phyloP scores from a whole-genome alignment of 108 stramenopile genomes.

The Cyclotella choctawhatcheeana region DNA sequence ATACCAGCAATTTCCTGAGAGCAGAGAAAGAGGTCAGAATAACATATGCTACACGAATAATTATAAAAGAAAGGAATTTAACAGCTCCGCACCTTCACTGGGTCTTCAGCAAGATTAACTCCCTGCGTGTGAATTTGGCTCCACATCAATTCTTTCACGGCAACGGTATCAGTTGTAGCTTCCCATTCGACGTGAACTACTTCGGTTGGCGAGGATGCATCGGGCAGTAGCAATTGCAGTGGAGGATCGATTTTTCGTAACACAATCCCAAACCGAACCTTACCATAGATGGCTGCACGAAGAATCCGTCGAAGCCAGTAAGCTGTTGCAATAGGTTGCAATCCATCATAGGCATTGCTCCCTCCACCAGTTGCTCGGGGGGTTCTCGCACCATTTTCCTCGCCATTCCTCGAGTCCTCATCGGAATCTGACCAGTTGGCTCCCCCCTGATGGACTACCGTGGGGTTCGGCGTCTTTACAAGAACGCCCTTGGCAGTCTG shows the following conservation, averaged over 20 bases:
- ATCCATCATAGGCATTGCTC: no score
- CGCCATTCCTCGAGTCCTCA: slow-evolving; percentile 24
- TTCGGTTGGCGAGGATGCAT: slow-evolving; percentile 11
- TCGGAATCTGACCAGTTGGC: slow-evolving; percentile 38
- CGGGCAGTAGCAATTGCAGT: slow-evolving; percentile 27
- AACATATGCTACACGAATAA: neutral
- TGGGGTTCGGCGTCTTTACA: slow-evolving; percentile 53
- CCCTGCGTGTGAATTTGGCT: slow-evolving; percentile 72
- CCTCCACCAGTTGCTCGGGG: neutral
- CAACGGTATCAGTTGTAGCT: slow-evolving; percentile 73
- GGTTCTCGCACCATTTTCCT: slow-evolving; percentile 17
- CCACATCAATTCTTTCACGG: slow-evolving; percentile 86
- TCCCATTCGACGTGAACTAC: slow-evolving; percentile 73
- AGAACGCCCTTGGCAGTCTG: slow-evolving; percentile 77
- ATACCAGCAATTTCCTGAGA: slow-evolving; percentile 82
- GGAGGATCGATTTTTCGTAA: slow-evolving; percentile 55
- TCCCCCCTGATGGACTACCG: neutral
- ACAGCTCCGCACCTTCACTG: slow-evolving; percentile 53
- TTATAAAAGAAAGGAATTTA: neutral
- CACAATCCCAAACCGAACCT: slow-evolving; percentile 75
- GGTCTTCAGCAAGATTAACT: slow-evolving; percentile 79
- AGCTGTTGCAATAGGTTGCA: slow-evolving; percentile 48
- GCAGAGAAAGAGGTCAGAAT: neutral
- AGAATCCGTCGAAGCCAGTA: slow-evolving; percentile 87
- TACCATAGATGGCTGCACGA: slow-evolving; percentile 84